Evolutionary conservation across 305 asterid genomes (phyloP).

Genomic region (Euphrasia arctica): DNA sequence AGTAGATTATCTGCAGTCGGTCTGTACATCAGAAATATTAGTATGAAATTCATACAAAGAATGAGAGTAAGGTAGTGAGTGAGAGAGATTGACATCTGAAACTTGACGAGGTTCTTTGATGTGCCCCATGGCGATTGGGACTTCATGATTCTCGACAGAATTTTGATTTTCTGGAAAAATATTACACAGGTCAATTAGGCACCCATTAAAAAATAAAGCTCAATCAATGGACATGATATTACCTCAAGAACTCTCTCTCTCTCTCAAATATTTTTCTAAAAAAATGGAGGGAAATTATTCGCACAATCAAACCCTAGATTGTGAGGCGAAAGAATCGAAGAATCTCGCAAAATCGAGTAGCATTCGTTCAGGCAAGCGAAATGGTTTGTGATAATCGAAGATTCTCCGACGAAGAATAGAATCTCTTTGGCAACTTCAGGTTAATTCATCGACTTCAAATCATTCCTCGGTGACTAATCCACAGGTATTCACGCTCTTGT

Average conservation of each 20-base stretch:
- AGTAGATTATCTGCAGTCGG: slow-evolving; percentile 88
- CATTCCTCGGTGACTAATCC: not conserved
- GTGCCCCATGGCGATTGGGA: slow-evolving; percentile 67
- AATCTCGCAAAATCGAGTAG: not conserved
- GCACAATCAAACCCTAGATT: not conserved
- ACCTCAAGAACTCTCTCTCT: no score
- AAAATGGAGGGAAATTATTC: not conserved
- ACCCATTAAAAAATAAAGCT: no score
- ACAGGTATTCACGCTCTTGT: not conserved
- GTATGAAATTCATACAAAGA: slow-evolving; percentile 11
- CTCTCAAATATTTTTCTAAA: no score
- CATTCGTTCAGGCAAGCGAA: not conserved
- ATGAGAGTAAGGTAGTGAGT: slow-evolving; percentile 7
- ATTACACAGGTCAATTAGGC: no score
- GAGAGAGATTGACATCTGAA: slow-evolving; percentile 58
- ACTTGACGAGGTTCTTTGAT: slow-evolving; percentile 76
- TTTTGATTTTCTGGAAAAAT: no score
- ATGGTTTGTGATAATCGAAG: not conserved
- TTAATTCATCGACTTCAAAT: not conserved
- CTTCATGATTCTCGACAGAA: slow-evolving; percentile 44
- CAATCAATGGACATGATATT: no score
- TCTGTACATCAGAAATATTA: slow-evolving; percentile 38
- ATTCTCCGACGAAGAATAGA: not conserved
- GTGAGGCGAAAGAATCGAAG: not conserved
- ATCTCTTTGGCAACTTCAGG: not conserved